Evolutionary conservation across 441 rosid genomes (phyloP).

Genomic region (Euphorbia celastroides): DNA sequence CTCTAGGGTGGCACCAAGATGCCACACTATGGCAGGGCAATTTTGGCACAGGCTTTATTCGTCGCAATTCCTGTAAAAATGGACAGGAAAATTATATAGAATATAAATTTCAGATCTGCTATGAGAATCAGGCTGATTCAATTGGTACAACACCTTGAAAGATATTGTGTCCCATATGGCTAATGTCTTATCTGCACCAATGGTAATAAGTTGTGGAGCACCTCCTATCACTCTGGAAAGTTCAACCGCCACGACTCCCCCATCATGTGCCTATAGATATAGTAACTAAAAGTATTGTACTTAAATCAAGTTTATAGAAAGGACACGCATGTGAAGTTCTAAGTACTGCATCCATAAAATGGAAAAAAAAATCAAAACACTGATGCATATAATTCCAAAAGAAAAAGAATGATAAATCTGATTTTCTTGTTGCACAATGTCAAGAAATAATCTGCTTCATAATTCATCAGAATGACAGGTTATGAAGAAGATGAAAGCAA

Average conservation of each 20-base stretch:
- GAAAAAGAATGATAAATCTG: constrained; percentile 1
- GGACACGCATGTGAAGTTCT: constrained; percentile 1
- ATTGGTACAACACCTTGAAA: constrained; percentile 61
- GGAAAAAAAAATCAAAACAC: background rate
- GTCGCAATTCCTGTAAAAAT: constrained; percentile 66
- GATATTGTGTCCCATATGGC: constrained; percentile 99
- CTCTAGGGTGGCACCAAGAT: constrained; percentile 99
- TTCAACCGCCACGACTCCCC: constrained; percentile 91
- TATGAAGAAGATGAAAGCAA: background rate
- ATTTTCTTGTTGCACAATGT: background rate
- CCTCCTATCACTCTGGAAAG: constrained; percentile 94
- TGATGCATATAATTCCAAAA: background rate
- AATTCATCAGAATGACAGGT: background rate
- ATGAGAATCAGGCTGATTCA: constrained; percentile 2
- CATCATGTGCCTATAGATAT: constrained; percentile 87
- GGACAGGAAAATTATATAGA: background rate
- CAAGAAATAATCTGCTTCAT: constrained; percentile 5
- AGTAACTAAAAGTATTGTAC: constrained; percentile 19
- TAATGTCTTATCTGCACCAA: constrained; percentile 96
- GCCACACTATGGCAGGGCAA: constrained; percentile 96
- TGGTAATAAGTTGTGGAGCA: constrained; percentile 89
- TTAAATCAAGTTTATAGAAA: background rate
- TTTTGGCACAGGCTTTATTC: constrained; percentile 94
- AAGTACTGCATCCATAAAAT: constrained; percentile 2
- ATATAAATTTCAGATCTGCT: constrained; percentile 8